Percentiles rank a stretch among this genome's conserved stretches.
Evolutionary conservation across 2,329 filamentous ascomycete species (phyloP).

Genomic region (Ophiocordyceps camponoti-saundersi): DNA sequence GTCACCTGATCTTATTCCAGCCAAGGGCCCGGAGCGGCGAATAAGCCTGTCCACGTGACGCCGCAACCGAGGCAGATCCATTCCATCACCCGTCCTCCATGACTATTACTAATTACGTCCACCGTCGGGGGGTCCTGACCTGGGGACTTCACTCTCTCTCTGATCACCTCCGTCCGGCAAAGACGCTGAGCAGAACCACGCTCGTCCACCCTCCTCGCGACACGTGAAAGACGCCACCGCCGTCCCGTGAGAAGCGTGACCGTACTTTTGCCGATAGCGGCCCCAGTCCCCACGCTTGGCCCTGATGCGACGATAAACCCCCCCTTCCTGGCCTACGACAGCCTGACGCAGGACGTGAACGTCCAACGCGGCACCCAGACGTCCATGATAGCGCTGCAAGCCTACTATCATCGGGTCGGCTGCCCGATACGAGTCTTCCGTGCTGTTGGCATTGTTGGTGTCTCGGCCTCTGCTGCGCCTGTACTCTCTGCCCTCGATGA

Average conservation of each 20-base stretch:
- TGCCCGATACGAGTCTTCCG: conserved; percentile 8
- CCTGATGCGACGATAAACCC: conserved; percentile 16
- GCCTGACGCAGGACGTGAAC: conserved; percentile 15
- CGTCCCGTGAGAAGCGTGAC: background rate
- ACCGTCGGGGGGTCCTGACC: background rate
- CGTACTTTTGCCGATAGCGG: background rate
- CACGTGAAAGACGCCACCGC: background rate
- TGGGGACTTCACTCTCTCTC: background rate
- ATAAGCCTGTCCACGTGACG: conserved; percentile 2
- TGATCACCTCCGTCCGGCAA: conserved; percentile 1
- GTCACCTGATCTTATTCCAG: background rate
- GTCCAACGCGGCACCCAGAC: conserved; percentile 9
- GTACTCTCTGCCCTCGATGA: conserved; percentile 25
- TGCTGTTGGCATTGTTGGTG: conserved; percentile 11
- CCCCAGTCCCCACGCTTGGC: background rate
- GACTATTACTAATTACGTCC: background rate
- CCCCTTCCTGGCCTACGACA: conserved; percentile 5
- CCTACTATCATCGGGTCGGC: conserved; percentile 8
- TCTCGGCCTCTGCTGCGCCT: conserved; percentile 18
- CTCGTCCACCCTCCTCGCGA: background rate
- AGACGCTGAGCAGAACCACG: background rate
- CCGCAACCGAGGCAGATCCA: background rate
- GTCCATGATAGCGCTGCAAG: conserved; percentile 13
- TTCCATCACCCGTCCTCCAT: background rate
- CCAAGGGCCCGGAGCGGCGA: background rate